Percentiles rank a stretch among this genome's conserved stretches.
Evolutionary conservation across 139 green algal genomes (phyloP).

Genomic region (Chlamydomonas sp.): DNA sequence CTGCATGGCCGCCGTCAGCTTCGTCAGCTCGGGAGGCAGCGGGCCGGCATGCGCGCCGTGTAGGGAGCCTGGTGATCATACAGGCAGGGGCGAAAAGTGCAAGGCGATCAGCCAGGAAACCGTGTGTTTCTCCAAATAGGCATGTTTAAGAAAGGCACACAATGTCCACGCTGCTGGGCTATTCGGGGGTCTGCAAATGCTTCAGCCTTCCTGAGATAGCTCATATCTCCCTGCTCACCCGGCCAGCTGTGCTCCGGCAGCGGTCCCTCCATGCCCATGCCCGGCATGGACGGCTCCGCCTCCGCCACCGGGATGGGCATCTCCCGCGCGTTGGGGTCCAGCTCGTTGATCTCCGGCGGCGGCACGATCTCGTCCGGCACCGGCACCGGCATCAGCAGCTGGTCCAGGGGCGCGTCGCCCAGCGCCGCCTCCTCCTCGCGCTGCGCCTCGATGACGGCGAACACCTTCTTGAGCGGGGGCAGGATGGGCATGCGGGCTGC

Average conservation of each 20-base stretch:
- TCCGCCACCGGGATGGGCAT: not conserved
- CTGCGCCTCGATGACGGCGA: slow-evolving; percentile 48
- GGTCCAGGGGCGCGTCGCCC: slow-evolving; percentile 47
- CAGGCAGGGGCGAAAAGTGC: too few species aligned
- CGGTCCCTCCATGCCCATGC: too few species aligned
- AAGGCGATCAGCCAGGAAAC: too few species aligned
- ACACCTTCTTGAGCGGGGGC: slow-evolving; percentile 41
- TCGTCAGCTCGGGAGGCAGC: slow-evolving; percentile 37
- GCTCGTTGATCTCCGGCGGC: slow-evolving; percentile 32
- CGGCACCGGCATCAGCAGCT: slow-evolving; percentile 46
- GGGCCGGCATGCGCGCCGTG: slow-evolving; percentile 1
- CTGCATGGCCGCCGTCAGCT: slow-evolving; percentile 60
- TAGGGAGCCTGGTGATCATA: not conserved
- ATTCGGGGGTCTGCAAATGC: too few species aligned
- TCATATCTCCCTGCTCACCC: too few species aligned
- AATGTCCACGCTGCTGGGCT: too few species aligned
- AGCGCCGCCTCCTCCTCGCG: slow-evolving; percentile 44
- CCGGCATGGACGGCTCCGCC: too few species aligned
- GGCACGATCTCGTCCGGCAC: slow-evolving; percentile 40
- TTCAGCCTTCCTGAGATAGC: too few species aligned
- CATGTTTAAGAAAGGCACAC: too few species aligned
- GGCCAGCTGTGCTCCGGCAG: too few species aligned
- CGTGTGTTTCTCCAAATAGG: too few species aligned
- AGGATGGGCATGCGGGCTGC: slow-evolving; percentile 54
- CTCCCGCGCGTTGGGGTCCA: slow-evolving; percentile 14